A percentile compares a stretch with the other conserved stretches of the same genome.
Conservation (phyloP, 441 rosid genomes). For the Erodium texanum region DNA sequence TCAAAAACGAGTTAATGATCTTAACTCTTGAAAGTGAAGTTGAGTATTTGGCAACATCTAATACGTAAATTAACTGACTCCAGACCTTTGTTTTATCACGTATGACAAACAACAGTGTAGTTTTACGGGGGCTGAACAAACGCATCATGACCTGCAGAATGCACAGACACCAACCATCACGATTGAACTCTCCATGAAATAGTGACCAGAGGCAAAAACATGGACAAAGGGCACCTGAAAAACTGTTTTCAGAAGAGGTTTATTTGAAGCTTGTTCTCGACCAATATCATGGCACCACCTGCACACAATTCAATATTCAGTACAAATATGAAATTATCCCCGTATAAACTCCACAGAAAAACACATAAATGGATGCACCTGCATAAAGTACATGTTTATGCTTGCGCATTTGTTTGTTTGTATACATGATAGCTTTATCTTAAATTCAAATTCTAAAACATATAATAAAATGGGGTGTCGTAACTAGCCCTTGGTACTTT, state of each 20-base stretch:
- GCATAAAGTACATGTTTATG: background rate
- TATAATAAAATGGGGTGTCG: background rate
- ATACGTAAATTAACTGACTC: conserved; percentile 17
- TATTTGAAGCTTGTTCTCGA: conserved; percentile 89
- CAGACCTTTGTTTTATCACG: conserved; percentile 89
- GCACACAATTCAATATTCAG: conserved; percentile 18
- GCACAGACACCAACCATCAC: conserved; percentile 15
- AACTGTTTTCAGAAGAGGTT: conserved; percentile 81
- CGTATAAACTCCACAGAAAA: background rate
- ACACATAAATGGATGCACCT: background rate
- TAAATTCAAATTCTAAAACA: background rate
- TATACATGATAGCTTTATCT: background rate
- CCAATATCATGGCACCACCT: conserved; percentile 99
- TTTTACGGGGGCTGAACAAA: conserved; percentile 84
- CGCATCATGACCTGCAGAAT: conserved; percentile 75
- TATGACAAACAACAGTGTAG: conserved; percentile 80
- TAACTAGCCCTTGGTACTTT: background rate
- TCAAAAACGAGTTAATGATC: conserved; percentile 12
- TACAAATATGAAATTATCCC: conserved; percentile 16
- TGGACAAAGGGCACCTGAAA: conserved; percentile 47
- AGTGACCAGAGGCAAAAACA: conserved; percentile 7
- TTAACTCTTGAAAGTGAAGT: conserved; percentile 10
- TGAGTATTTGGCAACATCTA: background rate
- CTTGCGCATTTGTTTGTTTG: background rate
- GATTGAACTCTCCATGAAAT: conserved; percentile 12